phyloP scores from a whole-genome alignment of 495 filamentous ascomycete genomes.

The Neurospora sp. region DNA sequence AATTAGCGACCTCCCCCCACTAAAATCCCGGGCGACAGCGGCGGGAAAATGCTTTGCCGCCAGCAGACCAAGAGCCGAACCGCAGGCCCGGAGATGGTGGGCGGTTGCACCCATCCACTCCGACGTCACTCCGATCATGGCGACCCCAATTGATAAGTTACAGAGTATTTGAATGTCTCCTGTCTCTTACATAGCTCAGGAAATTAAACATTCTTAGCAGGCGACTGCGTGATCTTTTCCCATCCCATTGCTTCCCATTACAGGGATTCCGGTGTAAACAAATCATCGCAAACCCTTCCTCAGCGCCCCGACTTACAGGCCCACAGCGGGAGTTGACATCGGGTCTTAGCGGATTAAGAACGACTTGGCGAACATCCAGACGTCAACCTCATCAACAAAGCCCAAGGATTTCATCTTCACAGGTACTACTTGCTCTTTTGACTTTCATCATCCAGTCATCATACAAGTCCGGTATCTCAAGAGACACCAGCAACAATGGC shows the following conservation, averaged over 20 bases:
- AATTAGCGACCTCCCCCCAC: background rate
- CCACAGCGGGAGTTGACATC: background rate
- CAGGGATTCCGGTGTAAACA: background rate
- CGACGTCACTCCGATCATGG: background rate
- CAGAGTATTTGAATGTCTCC: background rate
- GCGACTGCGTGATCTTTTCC: background rate
- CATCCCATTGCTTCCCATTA: background rate
- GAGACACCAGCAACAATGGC: conserved; percentile 13
- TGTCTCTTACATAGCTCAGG: background rate
- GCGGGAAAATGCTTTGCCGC: background rate
- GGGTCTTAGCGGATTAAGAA: background rate
- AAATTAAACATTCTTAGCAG: background rate
- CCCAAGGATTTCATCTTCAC: background rate
- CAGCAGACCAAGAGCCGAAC: background rate
- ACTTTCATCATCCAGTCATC: too few species aligned
- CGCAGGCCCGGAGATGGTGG: background rate
- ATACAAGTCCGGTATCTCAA: background rate
- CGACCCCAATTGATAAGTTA: background rate
- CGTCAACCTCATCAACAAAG: background rate
- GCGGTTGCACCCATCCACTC: background rate
- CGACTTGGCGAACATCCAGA: background rate
- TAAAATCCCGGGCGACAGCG: background rate
- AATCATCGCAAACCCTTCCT: background rate
- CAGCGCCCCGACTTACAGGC: background rate
- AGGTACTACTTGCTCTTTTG: background rate